Base-by-base conservation (phyloP, 805 yeast genomes). In the Millerozyma acaciae region DNA sequence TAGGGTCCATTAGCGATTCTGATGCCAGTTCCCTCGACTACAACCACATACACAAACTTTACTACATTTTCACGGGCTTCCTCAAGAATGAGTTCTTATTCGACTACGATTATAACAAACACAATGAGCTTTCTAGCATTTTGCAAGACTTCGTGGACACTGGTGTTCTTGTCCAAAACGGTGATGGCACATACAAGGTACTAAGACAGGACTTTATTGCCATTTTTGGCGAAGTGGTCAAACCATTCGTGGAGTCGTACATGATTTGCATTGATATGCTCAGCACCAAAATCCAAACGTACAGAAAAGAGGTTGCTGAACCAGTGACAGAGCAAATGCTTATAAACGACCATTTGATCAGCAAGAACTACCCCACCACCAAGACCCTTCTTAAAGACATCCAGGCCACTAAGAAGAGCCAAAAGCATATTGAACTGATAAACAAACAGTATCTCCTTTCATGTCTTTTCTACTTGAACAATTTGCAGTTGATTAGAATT, bases 371-470 rank as follows among this genome's bases (percentile, higher is more conserved):
- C 40, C 65, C 65, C 4, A 55, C 59, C 16, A 61, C 68, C 13
- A 60, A 58, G 38, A 41, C 49, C 6, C 46, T 60, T 28, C 44
- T 62, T 26, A 59, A 55, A 38, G 52, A 50, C 16, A 58, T 53
- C 34, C 42, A 37, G 13, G 42, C 44, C 16, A 37, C 44, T 26
- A 49, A 43, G 8, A 33, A 40, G 3, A 35, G 42, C 14, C 33
- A 28, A 12, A 43, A 44, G 17, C 50, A 47, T 26, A 37, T 57
- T 25, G 72, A 66, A 43, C 50, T 64, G 6, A 53, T 55, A 36
- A 65, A 66, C 42, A 66, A 65, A 45, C 71, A 65, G 41, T 65
- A 66, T 43, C 51, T 66, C 31, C 47, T 66, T 21, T 57, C 65
- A 28, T 58, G 62, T 33, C 50, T 66, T 35, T 65, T 59, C 35